phyloP scores from a whole-genome alignment of 2,329 filamentous ascomycete genomes.

The Lecanicillium sp. region DNA sequence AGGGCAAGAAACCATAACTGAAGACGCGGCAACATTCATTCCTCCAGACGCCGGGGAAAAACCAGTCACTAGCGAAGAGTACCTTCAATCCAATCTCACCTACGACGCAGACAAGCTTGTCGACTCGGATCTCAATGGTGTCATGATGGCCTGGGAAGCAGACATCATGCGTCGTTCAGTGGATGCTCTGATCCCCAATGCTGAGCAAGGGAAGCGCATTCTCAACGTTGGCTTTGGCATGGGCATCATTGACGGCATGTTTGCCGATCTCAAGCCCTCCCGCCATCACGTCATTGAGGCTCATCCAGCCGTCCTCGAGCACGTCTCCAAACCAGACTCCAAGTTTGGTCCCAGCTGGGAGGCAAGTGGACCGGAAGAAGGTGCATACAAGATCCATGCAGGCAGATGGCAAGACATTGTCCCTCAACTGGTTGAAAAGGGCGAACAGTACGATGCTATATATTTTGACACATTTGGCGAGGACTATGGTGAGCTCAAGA shows the following conservation, averaged over 20 bases:
- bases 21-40: conserved; percentile 19
- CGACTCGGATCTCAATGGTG: conserved; percentile 68
- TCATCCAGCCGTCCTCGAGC: conserved; percentile 65
- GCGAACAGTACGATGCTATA: conserved; percentile 72
- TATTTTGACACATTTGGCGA: conserved; percentile 99
- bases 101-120: conserved; percentile 61
- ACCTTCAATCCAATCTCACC: conserved; percentile 58
- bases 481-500: conserved; percentile 74
- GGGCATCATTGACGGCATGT: conserved; percentile 77
- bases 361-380: conserved; percentile 45
- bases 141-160: conserved; percentile 93
- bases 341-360: conserved; percentile 51
- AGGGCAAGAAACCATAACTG: conserved; percentile 18
- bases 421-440: conserved; percentile 56
- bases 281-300: conserved; percentile 82
- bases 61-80: conserved; percentile 55
- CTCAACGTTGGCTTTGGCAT: conserved; percentile 88
- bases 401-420: conserved; percentile 79
- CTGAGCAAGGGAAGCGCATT: conserved; percentile 50
- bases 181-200: conserved; percentile 48
- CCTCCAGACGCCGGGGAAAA: conserved; percentile 29
- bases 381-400: conserved; percentile 61
- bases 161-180: conserved; percentile 77
- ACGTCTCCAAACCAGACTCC: conserved; percentile 42
- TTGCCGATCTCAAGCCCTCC: conserved; percentile 58